These are phyloP conservation scores for Chrysanthemum makinoi DNA, from an alignment of 129 eudicot genomes.

Conservation along the genomic window DNA sequence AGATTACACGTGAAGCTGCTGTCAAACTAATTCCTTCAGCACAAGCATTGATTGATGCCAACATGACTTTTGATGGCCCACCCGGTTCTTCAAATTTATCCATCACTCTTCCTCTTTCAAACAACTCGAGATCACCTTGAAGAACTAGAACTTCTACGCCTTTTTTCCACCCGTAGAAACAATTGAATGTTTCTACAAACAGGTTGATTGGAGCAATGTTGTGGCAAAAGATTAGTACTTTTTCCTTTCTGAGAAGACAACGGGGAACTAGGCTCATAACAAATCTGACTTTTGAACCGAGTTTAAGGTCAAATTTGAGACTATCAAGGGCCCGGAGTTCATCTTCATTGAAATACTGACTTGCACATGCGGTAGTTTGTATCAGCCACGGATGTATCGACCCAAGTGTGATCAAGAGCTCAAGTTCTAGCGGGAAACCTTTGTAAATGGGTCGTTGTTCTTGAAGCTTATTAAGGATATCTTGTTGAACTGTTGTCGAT, in stretches of 20 bases:
- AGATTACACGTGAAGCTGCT: conserved; percentile 91
- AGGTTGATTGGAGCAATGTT: conserved; percentile 94
- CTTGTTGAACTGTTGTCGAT: conserved; percentile 80
- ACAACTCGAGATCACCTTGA: conserved; percentile 95
- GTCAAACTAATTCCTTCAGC: conserved; percentile 96
- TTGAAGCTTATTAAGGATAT: conserved; percentile 67
- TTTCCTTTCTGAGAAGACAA: conserved; percentile 76
- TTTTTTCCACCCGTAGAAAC: conserved; percentile 73
- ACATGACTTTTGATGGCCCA: conserved; percentile 79
- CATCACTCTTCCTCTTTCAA: conserved; percentile 90
- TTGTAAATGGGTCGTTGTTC: conserved; percentile 66
- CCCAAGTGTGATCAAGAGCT: conserved; percentile 88
- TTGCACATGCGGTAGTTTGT: conserved; percentile 75
- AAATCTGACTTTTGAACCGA: conserved; percentile 83
- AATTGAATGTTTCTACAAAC: conserved; percentile 66
- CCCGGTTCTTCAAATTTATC: conserved; percentile 92
- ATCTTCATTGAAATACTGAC: conserved; percentile 53
- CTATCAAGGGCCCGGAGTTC: conserved; percentile 60
- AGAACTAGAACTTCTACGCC: conserved; percentile 84
- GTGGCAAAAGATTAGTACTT: conserved; percentile 91
- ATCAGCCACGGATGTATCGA: conserved; percentile 98
- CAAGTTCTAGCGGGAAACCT: conserved; percentile 87
- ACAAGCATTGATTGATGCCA: conserved; percentile 93
- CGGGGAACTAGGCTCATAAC: conserved; percentile 82
- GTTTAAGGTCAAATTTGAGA: conserved; percentile 65